These are phyloP conservation scores for Sphaerostilbella broomeana DNA, from an alignment of 2,329 filamentous ascomycete species.

Conservation along the genomic window DNA sequence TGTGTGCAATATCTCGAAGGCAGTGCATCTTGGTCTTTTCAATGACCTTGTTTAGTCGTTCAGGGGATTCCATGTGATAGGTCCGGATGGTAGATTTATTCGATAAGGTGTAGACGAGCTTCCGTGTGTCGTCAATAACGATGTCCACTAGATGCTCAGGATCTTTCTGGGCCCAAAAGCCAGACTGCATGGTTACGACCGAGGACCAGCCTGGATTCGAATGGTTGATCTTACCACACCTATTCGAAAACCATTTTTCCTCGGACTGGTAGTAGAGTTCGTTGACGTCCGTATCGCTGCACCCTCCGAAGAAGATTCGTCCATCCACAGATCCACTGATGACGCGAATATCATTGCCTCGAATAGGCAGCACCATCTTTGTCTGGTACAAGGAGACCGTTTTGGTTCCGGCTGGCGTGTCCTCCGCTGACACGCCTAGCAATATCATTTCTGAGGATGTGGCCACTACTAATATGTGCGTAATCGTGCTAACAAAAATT, in stretches of 20 bases:
- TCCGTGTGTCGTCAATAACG: conserved; percentile 80
- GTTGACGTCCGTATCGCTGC: conserved; percentile 76
- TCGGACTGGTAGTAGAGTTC: conserved; percentile 96
- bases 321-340: conserved; percentile 79
- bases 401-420: conserved; percentile 62
- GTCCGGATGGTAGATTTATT: conserved; percentile 82
- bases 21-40: conserved; percentile 57
- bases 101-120: conserved; percentile 85
- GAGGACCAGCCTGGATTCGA: conserved; percentile 66
- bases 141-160: conserved; percentile 69
- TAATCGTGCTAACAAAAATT: conserved; percentile 82
- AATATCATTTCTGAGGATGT: conserved; percentile 80
- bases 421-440: conserved; percentile 69
- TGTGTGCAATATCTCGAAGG: conserved; percentile 73
- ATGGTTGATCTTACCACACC: conserved; percentile 84
- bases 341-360: conserved; percentile 67
- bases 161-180: conserved; percentile 44
- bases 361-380: conserved; percentile 71
- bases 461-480: conserved; percentile 80
- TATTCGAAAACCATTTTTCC: conserved; percentile 90
- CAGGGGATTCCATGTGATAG: conserved; percentile 70
- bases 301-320: conserved; percentile 87
- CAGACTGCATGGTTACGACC: conserved; percentile 47
- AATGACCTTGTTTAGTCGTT: conserved; percentile 56
- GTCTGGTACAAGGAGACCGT: conserved; percentile 80